Conservation (phyloP, 2,329 filamentous ascomycete genomes). For the Pseudocercospora ulei region DNA sequence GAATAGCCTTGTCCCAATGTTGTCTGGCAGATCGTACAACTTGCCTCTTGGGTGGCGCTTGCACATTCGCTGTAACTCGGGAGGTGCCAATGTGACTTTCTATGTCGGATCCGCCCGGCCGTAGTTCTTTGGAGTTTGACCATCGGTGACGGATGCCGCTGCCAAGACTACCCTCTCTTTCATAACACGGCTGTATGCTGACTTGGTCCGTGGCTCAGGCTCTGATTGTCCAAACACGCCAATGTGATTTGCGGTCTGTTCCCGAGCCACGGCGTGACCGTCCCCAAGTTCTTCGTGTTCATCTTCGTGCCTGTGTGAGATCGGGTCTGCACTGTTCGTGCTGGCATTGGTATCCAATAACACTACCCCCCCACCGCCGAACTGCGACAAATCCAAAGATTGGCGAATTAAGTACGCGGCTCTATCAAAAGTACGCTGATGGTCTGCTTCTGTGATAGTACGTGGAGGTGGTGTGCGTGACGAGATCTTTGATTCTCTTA, state of each 20-base stretch:
- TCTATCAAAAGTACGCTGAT: constrained; percentile 37
- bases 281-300: constrained; percentile 2
- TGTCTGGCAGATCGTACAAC: constrained; percentile 21
- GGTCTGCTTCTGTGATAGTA: constrained; percentile 29
- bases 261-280: background rate
- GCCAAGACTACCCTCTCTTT: constrained; percentile 20
- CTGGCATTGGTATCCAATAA: constrained; percentile 33
- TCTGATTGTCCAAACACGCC: background rate
- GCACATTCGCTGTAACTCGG: constrained; percentile 21
- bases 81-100: constrained; percentile 18
- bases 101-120: constrained; percentile 22
- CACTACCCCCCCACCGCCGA: constrained; percentile 35
- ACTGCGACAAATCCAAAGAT: constrained; percentile 37
- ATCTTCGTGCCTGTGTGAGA: constrained; percentile 7
- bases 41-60: constrained; percentile 21
- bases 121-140: constrained; percentile 14
- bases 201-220: background rate
- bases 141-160: constrained; percentile 18
- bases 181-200: constrained; percentile 16
- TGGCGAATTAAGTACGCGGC: constrained; percentile 43
- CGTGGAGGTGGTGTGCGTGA: background rate
- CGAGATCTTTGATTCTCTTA: background rate
- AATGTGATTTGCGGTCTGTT: background rate
- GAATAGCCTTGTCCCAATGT: constrained; percentile 18
- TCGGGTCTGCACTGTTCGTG: constrained; percentile 16